Evolutionary conservation across 2,329 filamentous ascomycete genomes (phyloP).

Genomic region (Didymella sp.): DNA sequence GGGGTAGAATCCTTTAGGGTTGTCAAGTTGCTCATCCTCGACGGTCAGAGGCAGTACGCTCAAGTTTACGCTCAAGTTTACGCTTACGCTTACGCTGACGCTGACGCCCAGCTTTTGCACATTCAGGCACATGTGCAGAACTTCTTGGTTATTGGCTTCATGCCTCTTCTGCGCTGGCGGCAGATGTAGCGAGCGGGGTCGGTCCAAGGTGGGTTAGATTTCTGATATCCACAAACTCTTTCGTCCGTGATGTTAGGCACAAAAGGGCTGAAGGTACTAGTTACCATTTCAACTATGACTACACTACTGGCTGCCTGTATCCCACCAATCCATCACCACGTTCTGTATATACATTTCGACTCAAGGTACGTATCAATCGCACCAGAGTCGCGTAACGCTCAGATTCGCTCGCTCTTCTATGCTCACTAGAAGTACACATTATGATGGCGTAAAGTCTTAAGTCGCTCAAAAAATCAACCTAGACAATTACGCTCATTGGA

Average conservation of each 20-base stretch:
- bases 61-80: no score
- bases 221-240: not conserved
- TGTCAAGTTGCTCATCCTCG: no score
- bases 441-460: conserved; percentile 11
- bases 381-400: not conserved
- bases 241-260: not conserved
- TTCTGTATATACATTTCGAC: conserved; percentile 11
- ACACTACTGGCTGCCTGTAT: conserved; percentile 4
- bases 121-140: not conserved
- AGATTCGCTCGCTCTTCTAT: not conserved
- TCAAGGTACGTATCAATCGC: conserved; percentile 12
- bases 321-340: not conserved
- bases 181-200: not conserved
- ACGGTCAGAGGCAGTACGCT: no score
- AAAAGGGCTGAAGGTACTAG: conserved; percentile 1
- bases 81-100: not conserved
- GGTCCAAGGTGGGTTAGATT: not conserved
- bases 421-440: conserved; percentile 24
- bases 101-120: conserved; percentile 6
- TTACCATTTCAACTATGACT: conserved; percentile 10
- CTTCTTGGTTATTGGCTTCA: not conserved
- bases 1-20: no score
- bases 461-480: conserved; percentile 4
- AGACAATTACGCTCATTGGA: conserved; percentile 14
- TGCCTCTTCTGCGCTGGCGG: not conserved